Conservation (phyloP, 2,329 filamentous ascomycete genomes). For the Septoria linicola region DNA sequence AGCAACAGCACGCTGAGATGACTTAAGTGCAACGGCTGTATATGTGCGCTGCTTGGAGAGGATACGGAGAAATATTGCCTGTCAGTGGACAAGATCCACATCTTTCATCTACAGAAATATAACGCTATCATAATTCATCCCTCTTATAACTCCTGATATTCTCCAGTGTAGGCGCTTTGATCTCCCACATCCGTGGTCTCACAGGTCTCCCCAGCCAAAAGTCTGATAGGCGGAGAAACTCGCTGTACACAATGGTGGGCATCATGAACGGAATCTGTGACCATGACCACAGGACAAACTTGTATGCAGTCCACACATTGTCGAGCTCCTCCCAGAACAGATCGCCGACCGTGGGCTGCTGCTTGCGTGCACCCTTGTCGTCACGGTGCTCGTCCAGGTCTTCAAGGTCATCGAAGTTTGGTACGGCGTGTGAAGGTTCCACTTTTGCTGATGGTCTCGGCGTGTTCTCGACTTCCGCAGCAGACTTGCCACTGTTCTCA, state of each 20-base stretch:
- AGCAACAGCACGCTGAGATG: too few species aligned
- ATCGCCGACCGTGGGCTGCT: conserved; percentile 53
- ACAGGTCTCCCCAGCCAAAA: conserved; percentile 65
- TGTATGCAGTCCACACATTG: conserved; percentile 61
- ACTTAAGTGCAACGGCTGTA: too few species aligned
- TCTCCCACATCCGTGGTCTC: conserved; percentile 56
- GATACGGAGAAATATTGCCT: too few species aligned
- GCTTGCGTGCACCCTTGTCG: conserved; percentile 9
- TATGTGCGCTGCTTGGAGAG: too few species aligned
- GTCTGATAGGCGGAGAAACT: conserved; percentile 57
- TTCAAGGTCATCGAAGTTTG: conserved; percentile 30
- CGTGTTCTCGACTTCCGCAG: conserved; percentile 18
- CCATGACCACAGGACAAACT: conserved; percentile 71
- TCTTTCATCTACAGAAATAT: background rate
- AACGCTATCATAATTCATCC: conserved; percentile 31
- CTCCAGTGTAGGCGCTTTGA: conserved; percentile 43
- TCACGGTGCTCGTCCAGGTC: conserved; percentile 31
- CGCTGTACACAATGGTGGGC: conserved; percentile 52
- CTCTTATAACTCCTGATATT: conserved; percentile 10
- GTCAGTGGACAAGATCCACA: too few species aligned
- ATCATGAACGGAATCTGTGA: conserved; percentile 41
- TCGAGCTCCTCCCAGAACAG: conserved; percentile 63
- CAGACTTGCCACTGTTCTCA: conserved; percentile 26
- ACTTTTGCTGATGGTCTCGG: conserved; percentile 15
- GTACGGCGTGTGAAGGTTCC: conserved; percentile 11